Base-by-base conservation (phyloP, 176 grass and related monocot genomes). In the Musa troglodytarum region DNA sequence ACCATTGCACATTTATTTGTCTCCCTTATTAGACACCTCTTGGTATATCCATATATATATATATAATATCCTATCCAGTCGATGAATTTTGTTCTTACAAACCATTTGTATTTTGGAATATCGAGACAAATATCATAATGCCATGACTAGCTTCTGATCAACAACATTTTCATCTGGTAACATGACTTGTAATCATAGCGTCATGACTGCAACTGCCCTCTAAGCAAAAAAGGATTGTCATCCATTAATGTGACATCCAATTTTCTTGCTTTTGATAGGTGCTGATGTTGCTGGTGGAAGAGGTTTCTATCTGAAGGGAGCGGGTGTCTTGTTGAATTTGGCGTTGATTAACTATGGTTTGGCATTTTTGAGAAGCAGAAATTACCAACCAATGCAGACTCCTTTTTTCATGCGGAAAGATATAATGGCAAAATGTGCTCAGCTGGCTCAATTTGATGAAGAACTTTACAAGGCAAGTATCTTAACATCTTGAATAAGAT, bases 381-480 rank as follows among this genome's bases (percentile, higher is more conserved):
- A 65, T 9, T 91, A 91, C 71, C 52, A 81, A 63, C 77, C 84
- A 86, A 91, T 98, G 77, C 94, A 98, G 29, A 93, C 94, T 62
- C 94, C 90, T 10, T 91, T 98, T 82, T 98, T 98, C 75, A 99
- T 99, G 95, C 87, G 95, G 76, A 98, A 94, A 68, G 90, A 99
- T 24, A 83, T 88, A 21, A 94, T 99, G 95, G 95, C 57, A 82
- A 99, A 94, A 88, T 99, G 95, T 82, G 90, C 90, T 24, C 95
- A 99, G 23, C 67, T 99, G 53, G 86, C 90, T 53, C 88, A 99
- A 52, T 99, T 99, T 68, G 95, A 99, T 24, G 90, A 92, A 61
- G 95, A 99, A 74, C 86, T 99, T 61, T 99, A 94, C 78, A 99
- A 94, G 75, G 95, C 87, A 83, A 78, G 83, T 3, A 56, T 43